A percentile compares a stretch with the other conserved stretches of the same genome.
phyloP scores from a whole-genome alignment of 169 alveolate species.

The Eimeria praecox region DNA sequence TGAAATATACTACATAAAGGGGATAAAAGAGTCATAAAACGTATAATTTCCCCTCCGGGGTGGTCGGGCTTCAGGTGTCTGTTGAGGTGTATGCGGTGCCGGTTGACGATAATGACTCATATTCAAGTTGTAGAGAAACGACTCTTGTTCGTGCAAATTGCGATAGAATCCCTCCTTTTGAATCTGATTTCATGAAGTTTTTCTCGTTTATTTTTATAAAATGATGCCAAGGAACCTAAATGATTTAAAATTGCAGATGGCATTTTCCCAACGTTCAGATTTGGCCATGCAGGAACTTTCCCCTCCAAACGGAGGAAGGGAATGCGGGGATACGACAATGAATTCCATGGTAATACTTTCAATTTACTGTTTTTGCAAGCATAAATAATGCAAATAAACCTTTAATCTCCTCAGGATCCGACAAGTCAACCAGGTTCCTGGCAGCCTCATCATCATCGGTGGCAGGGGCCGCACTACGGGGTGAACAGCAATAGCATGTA shows the following conservation, averaged over 20 bases:
- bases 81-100: neutral
- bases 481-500: neutral
- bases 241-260: conserved; percentile 27
- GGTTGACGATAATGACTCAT: neutral
- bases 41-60: too few species aligned
- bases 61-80: neutral
- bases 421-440: neutral
- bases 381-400: neutral
- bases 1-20: neutral
- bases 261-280: conserved; percentile 22
- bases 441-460: conserved; percentile 27
- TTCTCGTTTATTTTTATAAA: neutral
- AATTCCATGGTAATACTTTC: neutral
- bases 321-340: neutral
- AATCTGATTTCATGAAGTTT: neutral
- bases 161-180: neutral
- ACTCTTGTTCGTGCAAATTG: neutral
- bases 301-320: neutral
- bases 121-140: neutral
- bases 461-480: neutral
- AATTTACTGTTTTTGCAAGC: neutral
- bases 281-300: neutral
- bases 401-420: neutral
- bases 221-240: conserved; percentile 42
- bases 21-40: neutral